Evolutionary conservation across 116 monocot genomes (phyloP), one percentile per base, ranked within the genome.

Genomic region (Iris pallida): DNA sequence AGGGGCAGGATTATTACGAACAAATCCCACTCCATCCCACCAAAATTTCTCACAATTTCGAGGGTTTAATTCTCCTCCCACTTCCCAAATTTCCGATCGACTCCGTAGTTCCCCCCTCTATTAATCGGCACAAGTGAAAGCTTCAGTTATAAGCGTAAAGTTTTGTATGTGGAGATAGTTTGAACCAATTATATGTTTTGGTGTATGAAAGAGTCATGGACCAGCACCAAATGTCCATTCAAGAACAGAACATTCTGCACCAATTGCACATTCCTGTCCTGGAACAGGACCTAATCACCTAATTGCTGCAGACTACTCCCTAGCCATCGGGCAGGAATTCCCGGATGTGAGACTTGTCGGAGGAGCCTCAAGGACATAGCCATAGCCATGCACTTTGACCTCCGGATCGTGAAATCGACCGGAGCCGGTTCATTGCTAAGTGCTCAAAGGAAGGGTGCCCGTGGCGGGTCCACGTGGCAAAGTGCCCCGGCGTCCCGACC

Each of bases 381-480:
- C 0, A 98, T 98, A 18, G 83, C 98, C 55, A 68, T 90, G 30
- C 98, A 98, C 75, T 98, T 93, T 16, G 98, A 93, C 67, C 87
- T 98, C 12, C 85, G 90, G 55, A 93, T 98, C 0, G 93, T 98
- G 55, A 98, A 98, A 66, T 98, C 0, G 98, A 98, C 63, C 79
- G 98, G 13, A 98, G 98, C 73, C 78, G 98, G 44, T 98, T 93
- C 74, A 98, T 98, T 5, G 98, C 93, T 9, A 98, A 88, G 64
- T 98, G 98, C 64, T 85, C 98, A 5, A 92, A 88, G 61, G 93
- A 93, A 76, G 98, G 90, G 2, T 98, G 98, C 67, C 98, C 98
- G 0, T 98, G 98, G 93, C 77, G 98, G 16, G 76, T 98, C 51
- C 98, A 98, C 67, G 90, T 93, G 13, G 98, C 98, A 4, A 98